Conservation (phyloP, 164 flowering plant species). For the Stephania japonica region DNA sequence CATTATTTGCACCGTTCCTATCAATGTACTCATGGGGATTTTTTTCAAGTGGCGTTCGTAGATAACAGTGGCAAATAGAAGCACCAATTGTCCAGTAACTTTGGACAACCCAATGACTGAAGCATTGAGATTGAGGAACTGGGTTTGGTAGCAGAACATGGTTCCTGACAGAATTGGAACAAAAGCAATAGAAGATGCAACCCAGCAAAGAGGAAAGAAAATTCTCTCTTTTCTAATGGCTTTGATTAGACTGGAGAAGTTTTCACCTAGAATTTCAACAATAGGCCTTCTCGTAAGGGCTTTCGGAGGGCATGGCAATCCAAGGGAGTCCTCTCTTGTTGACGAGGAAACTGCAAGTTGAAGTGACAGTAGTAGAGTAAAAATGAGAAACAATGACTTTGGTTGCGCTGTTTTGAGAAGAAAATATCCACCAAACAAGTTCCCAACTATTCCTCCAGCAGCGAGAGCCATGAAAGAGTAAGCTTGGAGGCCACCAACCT, state of each 20-base stretch:
- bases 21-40: slow-evolving; percentile 55
- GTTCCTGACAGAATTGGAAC: slow-evolving; percentile 82
- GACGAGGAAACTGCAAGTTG: slow-evolving; percentile 49
- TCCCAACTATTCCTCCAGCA: slow-evolving; percentile 72
- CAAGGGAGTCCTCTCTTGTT: slow-evolving; percentile 57
- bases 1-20: slow-evolving; percentile 40
- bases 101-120: slow-evolving; percentile 72
- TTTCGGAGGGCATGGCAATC: slow-evolving; percentile 28
- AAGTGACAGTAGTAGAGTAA: slow-evolving; percentile 40
- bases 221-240: slow-evolving; percentile 47
- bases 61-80: slow-evolving; percentile 46
- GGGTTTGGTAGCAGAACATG: slow-evolving; percentile 83
- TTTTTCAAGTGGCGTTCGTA: slow-evolving; percentile 56
- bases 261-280: slow-evolving; percentile 33
- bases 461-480: slow-evolving; percentile 78
- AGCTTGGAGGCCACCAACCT: slow-evolving; percentile 63
- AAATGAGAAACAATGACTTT: slow-evolving; percentile 48
- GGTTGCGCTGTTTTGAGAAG: slow-evolving; percentile 42
- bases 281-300: slow-evolving; percentile 23
- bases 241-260: slow-evolving; percentile 38
- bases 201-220: slow-evolving; percentile 60
- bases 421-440: slow-evolving; percentile 63
- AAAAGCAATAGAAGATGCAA: slow-evolving; percentile 57
- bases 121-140: slow-evolving; percentile 59
- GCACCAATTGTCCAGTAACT: slow-evolving; percentile 67